Percentiles rank a stretch among this genome's conserved stretches.
These are phyloP conservation scores for Penicillium tannophilum DNA, from an alignment of 495 filamentous ascomycete genomes.

Conservation along the genomic window DNA sequence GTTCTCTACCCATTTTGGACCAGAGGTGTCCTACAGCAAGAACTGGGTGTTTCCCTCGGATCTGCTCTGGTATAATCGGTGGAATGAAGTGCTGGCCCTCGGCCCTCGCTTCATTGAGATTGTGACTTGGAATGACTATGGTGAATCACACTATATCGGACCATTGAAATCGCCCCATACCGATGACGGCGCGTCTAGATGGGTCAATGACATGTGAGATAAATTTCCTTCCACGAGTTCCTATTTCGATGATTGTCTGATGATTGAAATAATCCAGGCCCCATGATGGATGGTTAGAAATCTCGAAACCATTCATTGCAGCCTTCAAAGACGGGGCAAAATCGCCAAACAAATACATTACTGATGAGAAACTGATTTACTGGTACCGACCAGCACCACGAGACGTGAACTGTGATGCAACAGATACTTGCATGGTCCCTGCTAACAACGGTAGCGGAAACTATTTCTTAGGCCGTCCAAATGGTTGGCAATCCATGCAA, in stretches of 20 bases:
- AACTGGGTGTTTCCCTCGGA: conserved; percentile 59
- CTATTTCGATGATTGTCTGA: too few relatives aligned
- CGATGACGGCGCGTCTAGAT: conserved; percentile 60
- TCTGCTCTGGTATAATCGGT: conserved; percentile 47
- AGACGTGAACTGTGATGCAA: conserved; percentile 31
- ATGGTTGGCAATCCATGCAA: conserved; percentile 48
- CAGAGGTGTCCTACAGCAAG: conserved; percentile 40
- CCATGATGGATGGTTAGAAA: conserved; percentile 41
- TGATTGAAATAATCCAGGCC: too few relatives aligned
- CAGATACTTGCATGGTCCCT: conserved; percentile 39
- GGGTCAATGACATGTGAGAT: conserved; percentile 56
- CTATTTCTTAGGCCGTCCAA: conserved; percentile 54
- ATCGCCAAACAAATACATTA: conserved; percentile 30
- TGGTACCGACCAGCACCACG: conserved; percentile 49
- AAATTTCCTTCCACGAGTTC: too few relatives aligned
- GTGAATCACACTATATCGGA: conserved; percentile 57
- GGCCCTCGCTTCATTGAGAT: conserved; percentile 58
- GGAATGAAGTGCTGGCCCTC: conserved; percentile 53
- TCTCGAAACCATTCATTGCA: conserved; percentile 54
- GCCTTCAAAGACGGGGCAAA: conserved; percentile 57
- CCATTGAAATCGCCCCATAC: conserved; percentile 49
- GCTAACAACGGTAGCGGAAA: conserved; percentile 39
- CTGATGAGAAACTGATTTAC: conserved; percentile 47
- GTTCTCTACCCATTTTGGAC: conserved; percentile 46
- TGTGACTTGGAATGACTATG: conserved; percentile 67